A percentile compares a stretch with the other conserved stretches of the same genome.
These are phyloP conservation scores for Cryptococcus hybrid DNA, from an alignment of 1,284 basidiomycete genomes.

Conservation along the genomic window DNA sequence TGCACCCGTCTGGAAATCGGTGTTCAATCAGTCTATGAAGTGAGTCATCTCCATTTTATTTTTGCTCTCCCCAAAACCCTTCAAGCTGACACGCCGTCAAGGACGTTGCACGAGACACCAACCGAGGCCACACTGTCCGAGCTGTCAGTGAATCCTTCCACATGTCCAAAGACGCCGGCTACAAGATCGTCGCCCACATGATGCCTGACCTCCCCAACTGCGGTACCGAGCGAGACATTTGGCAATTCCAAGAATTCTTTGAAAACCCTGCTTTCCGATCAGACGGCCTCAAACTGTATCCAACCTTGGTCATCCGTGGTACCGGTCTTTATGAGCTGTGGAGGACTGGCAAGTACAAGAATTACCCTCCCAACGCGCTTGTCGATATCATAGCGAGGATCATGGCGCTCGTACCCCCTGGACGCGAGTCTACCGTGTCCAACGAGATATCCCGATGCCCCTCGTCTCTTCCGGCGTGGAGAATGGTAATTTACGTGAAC, in stretches of 20 bases:
- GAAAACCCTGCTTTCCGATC: conserved; percentile 98
- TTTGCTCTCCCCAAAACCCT: background rate
- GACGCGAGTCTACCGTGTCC: conserved; percentile 98
- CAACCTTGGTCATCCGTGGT: conserved; percentile 95
- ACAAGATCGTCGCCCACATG: conserved; percentile 99
- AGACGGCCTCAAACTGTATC: conserved; percentile 98
- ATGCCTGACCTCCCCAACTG: conserved; percentile 98
- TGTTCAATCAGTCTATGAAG: conserved; percentile 96
- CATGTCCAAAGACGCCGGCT: conserved; percentile 96
- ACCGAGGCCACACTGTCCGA: conserved; percentile 96
- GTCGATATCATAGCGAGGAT: conserved; percentile 97
- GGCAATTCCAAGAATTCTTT: conserved; percentile 98
- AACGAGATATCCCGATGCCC: conserved; percentile 95
- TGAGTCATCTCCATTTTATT: conserved; percentile 1
- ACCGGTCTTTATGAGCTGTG: conserved; percentile 97
- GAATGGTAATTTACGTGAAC: conserved; percentile 95
- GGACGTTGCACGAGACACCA: conserved; percentile 97
- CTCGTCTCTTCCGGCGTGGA: conserved; percentile 96
- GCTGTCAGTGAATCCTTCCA: conserved; percentile 98
- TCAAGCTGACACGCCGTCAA: background rate
- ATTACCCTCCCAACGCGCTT: conserved; percentile 97
- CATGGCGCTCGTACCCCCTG: conserved; percentile 94
- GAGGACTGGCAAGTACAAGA: conserved; percentile 96
- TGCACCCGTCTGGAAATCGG: conserved; percentile 98
- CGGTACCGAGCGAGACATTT: conserved; percentile 93